phyloP scores from a whole-genome alignment of 2,329 filamentous ascomycete species.

The Pestalotiopsis sp. region DNA sequence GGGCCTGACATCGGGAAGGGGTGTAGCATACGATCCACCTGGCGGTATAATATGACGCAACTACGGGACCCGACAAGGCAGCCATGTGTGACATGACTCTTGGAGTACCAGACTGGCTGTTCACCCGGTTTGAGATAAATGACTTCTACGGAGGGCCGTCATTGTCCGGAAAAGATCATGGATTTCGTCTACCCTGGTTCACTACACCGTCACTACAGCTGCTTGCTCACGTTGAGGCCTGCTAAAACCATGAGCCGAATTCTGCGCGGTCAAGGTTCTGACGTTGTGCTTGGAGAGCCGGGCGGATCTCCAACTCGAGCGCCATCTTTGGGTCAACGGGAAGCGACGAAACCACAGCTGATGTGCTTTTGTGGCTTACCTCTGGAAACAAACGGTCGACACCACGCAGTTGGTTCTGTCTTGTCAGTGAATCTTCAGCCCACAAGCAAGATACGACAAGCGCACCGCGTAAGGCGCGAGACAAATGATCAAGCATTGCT shows the following conservation, averaged over 20 bases:
- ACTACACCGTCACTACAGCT: background rate
- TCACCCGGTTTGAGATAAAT: slow-evolving; percentile 5
- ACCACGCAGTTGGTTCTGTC: background rate
- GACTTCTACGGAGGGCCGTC: background rate
- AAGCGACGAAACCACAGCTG: background rate
- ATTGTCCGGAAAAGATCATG: background rate
- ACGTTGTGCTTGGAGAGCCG: background rate
- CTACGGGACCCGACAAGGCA: background rate
- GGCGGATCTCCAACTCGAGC: background rate
- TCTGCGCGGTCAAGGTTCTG: background rate
- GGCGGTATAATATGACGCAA: slow-evolving; percentile 58
- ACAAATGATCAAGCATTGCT: background rate
- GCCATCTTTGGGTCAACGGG: background rate
- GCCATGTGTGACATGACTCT: background rate
- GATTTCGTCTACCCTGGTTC: slow-evolving; percentile 1
- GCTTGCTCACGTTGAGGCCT: background rate
- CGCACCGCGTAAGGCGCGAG: background rate
- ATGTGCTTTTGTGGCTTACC: background rate
- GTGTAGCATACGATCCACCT: slow-evolving; percentile 58
- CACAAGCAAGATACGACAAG: background rate
- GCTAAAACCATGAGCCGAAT: background rate
- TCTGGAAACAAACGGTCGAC: background rate
- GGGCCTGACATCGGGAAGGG: slow-evolving; percentile 47
- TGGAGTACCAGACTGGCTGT: background rate
- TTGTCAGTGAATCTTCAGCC: background rate